Conservation (phyloP, 768 basidiomycete genomes). For the Russula brevipes region DNA sequence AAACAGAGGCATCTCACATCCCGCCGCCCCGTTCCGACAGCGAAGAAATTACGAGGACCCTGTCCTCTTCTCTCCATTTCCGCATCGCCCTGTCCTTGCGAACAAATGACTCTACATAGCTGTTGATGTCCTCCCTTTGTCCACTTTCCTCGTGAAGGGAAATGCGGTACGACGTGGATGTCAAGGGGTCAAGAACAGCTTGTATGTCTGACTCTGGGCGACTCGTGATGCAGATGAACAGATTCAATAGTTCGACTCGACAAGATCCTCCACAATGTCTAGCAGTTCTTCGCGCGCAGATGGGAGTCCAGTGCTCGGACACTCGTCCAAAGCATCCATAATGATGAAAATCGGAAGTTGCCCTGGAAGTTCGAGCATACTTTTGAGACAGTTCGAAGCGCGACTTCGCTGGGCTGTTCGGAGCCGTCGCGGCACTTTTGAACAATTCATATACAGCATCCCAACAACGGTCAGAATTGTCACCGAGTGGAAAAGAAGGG, state of each 20-base stretch:
- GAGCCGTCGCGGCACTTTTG: not conserved
- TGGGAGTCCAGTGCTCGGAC: not conserved
- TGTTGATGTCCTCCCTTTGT: constrained; percentile 3
- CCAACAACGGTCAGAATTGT: not conserved
- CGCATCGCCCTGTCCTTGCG: not conserved
- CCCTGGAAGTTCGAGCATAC: not conserved
- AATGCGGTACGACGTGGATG: not conserved
- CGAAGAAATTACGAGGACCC: not conserved
- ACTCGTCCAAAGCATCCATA: constrained; percentile 3
- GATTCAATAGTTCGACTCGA: not conserved
- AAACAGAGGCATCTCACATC: not conserved
- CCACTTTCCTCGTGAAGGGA: constrained; percentile 13
- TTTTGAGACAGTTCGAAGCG: not conserved
- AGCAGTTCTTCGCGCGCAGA: not conserved
- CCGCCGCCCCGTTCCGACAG: constrained; percentile 1
- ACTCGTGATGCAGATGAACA: constrained; percentile 4
- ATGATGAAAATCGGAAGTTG: not conserved
- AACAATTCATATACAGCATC: not conserved
- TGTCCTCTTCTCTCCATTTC: constrained; percentile 1
- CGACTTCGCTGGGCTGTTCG: not conserved
- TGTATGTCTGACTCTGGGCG: not conserved
- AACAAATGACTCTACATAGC: not conserved
- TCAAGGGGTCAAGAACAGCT: not conserved
- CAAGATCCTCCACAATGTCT: not conserved
- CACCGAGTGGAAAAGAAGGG: no score